Conservation (phyloP, 371 early-diverging fungal species). For the Catenaria anguillulae region DNA sequence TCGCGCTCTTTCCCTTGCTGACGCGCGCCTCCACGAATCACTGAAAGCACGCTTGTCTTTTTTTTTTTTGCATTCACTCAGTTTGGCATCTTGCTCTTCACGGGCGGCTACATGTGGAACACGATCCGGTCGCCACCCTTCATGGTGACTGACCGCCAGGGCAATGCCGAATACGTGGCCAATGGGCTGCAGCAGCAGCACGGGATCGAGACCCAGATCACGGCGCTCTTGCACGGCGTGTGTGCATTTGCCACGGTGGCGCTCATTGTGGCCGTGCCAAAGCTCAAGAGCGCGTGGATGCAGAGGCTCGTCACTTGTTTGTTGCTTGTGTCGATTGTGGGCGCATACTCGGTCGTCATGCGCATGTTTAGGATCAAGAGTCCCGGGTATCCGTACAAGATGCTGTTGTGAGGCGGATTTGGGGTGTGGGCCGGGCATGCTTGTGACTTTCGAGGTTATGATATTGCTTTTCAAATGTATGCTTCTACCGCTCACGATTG, state of each 20-base stretch:
- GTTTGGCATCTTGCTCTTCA: slow-evolving; percentile 44
- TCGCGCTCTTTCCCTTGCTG: too few species aligned
- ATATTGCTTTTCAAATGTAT: too few species aligned
- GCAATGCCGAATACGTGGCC: slow-evolving; percentile 47
- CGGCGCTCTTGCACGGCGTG: slow-evolving; percentile 31
- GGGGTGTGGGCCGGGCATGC: too few species aligned
- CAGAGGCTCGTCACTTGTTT: slow-evolving; percentile 43
- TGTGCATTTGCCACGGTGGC: not conserved
- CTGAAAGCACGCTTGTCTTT: too few species aligned
- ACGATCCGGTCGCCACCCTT: slow-evolving; percentile 64
- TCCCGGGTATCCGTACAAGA: slow-evolving; percentile 55
- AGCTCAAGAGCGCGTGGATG: slow-evolving; percentile 14
- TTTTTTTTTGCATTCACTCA: too few species aligned
- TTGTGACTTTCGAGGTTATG: too few species aligned
- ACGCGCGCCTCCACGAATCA: too few species aligned
- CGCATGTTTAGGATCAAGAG: slow-evolving; percentile 53
- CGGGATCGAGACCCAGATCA: slow-evolving; percentile 59
- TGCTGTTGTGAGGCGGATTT: slow-evolving; percentile 24
- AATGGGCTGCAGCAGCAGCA: slow-evolving; percentile 58
- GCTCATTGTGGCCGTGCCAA: slow-evolving; percentile 22
- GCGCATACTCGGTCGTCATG: slow-evolving; percentile 47
- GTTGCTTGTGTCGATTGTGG: slow-evolving; percentile 30
- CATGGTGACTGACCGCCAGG: slow-evolving; percentile 35
- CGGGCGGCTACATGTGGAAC: slow-evolving; percentile 81
- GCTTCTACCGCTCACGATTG: too few species aligned